Evolutionary conservation across 139 green algal species (phyloP).

Genomic region (Closterium sp.): DNA sequence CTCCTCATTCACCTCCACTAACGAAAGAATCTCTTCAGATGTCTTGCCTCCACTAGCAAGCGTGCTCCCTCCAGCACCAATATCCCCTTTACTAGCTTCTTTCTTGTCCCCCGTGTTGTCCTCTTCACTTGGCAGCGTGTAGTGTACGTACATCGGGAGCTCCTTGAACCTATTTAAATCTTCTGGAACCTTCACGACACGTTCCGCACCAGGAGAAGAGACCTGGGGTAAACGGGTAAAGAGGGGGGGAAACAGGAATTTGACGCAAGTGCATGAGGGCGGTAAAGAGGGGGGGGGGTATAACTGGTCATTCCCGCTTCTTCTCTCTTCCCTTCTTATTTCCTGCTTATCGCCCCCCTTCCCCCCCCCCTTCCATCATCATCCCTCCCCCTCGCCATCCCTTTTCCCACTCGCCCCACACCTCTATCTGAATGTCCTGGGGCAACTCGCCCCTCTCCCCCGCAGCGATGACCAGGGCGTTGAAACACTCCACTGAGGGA

Average conservation of each 20-base stretch:
- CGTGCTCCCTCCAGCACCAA: background rate
- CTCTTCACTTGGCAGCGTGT: background rate
- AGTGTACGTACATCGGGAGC: constrained; percentile 25
- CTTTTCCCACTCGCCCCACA: background rate
- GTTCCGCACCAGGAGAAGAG: constrained; percentile 18
- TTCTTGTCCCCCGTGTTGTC: background rate
- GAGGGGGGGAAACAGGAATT: background rate
- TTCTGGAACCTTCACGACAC: constrained; percentile 10
- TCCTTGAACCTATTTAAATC: constrained; percentile 20
- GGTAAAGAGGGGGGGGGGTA: too few relatives aligned
- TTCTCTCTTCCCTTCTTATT: background rate
- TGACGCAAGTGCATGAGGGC: too few relatives aligned
- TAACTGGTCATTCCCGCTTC: background rate
- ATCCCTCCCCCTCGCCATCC: background rate
- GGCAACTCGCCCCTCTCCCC: background rate
- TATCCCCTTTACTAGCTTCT: too few relatives aligned
- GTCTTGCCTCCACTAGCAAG: background rate
- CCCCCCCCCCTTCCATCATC: background rate
- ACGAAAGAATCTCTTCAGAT: constrained; percentile 7
- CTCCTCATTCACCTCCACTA: constrained; percentile 8
- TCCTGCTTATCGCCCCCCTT: background rate
- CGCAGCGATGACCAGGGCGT: constrained; percentile 1
- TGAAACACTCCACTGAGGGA: background rate
- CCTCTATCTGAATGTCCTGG: constrained; percentile 11
- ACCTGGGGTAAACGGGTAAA: constrained; percentile 13